A percentile compares a stretch with the other conserved stretches of the same genome.
Conservation (phyloP, 169 alveolate genomes). For the Perkinsus chesapeaki region DNA sequence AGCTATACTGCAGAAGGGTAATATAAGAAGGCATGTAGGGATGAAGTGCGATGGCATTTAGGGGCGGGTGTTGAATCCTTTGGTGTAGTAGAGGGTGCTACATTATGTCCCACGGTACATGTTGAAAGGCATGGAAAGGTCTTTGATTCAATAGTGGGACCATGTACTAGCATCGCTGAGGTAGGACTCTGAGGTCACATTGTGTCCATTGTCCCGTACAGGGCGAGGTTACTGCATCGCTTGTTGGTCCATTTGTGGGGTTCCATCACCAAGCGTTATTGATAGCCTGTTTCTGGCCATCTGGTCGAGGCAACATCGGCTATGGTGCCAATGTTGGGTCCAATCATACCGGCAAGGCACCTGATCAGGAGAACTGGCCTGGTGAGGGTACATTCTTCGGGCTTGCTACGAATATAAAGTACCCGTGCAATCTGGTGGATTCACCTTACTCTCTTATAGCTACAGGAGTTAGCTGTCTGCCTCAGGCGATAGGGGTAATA, state of each 20-base stretch:
- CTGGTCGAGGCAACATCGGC: neutral
- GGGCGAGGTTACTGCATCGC: neutral
- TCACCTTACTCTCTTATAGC: neutral
- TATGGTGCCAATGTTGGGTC: neutral
- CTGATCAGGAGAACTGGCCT: neutral
- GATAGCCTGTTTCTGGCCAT: neutral
- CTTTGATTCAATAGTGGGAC: neutral
- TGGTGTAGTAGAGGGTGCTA: neutral
- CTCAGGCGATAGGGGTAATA: neutral
- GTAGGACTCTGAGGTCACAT: neutral
- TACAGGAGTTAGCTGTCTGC: neutral
- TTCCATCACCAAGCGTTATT: neutral
- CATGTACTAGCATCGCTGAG: neutral
- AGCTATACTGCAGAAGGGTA: neutral
- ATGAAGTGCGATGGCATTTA: neutral
- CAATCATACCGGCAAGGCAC: neutral
- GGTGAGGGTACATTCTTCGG: neutral
- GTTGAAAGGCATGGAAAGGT: neutral
- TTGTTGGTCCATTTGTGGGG: neutral
- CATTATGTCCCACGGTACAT: neutral
- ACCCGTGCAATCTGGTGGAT: neutral
- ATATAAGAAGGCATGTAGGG: neutral
- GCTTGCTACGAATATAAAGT: neutral
- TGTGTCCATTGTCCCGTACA: neutral
- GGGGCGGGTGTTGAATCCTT: neutral